phyloP scores from a whole-genome alignment of 2,329 filamentous ascomycete species.

The Alternaria alternata region DNA sequence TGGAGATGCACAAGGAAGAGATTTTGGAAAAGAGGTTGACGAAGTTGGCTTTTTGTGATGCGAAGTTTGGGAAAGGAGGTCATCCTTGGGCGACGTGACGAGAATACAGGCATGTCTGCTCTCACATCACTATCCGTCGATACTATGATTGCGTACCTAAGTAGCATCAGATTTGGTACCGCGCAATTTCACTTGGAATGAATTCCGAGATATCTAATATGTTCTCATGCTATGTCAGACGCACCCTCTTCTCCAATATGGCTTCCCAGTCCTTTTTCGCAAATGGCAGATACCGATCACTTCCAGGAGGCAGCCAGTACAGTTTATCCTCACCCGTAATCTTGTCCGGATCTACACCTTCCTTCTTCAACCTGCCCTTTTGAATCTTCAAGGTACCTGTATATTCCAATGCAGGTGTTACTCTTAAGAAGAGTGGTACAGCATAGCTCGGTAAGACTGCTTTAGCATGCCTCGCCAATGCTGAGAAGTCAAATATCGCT shows the following conservation, averaged over 20 bases:
- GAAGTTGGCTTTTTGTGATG: too few relatives aligned
- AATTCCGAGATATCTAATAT: not conserved
- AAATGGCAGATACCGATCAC: slow-evolving; percentile 51
- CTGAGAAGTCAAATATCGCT: slow-evolving; percentile 44
- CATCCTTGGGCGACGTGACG: too few relatives aligned
- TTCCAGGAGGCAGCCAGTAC: slow-evolving; percentile 52
- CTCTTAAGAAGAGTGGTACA: slow-evolving; percentile 55
- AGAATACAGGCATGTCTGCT: not conserved
- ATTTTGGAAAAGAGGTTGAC: too few relatives aligned
- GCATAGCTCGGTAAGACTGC: slow-evolving; percentile 55
- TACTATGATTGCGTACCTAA: too few relatives aligned
- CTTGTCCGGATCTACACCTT: slow-evolving; percentile 55
- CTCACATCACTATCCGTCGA: not conserved
- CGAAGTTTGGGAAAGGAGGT: too few relatives aligned
- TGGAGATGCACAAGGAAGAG: too few relatives aligned
- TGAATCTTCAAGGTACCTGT: slow-evolving; percentile 58
- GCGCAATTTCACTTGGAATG: not conserved
- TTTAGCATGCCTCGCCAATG: slow-evolving; percentile 50
- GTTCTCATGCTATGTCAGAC: slow-evolving; percentile 23
- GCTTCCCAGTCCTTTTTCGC: slow-evolving; percentile 47
- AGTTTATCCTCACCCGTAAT: slow-evolving; percentile 50
- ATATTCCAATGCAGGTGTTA: slow-evolving; percentile 53
- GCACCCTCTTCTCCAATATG: slow-evolving; percentile 40
- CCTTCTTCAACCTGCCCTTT: slow-evolving; percentile 53
- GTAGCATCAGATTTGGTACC: not conserved